Evolutionary conservation across 805 yeast species (phyloP), one percentile per base, ranked within the genome.

Genomic region (Metschnikowia gelsemii): DNA sequence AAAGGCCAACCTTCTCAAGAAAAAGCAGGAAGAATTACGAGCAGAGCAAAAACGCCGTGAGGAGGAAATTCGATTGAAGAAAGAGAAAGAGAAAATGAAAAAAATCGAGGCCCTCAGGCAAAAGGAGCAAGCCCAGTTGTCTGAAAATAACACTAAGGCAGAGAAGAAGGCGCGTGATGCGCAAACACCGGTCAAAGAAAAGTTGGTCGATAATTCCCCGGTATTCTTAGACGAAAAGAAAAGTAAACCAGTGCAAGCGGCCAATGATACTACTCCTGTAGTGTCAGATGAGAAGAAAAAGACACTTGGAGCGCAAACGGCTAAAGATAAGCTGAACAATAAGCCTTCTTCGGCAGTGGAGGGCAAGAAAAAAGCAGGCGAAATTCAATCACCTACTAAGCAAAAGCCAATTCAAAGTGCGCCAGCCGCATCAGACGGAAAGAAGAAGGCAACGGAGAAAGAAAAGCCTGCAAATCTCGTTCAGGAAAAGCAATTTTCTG

Each of bases 1-100:
- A 35, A 67, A 64, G 47, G 70, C 62, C 9, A 49, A 45, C 29
- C 66, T 62, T 33, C 38, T 52, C 17, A 57, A 50, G 38, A 47
- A 52, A 33, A 63, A 58, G 43, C 65, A 61, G 38, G 73, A 68
- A 38, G 63, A 58, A 11, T 46, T 63, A 5, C 58, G 59, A 26
- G 65, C 64, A 1, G 73, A 68, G 27, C 74, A 70, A 46, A 59
- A 54, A 35, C 63, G 66, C 11, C 59, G 61, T 19, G 68, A 66
- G 45, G 75, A 69, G 35, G 73, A 66, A 43, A 52, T 61, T 2
- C 54, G 61, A 16, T 51, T 64, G 39, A 68, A 66, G 49, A 64
- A 66, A 39, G 74, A 69, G 42, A 81, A 76, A 50, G 79, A 78
- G 47, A 72, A 76, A 56, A 56, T 63, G 69, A 76, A 59, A 62